Percentiles rank a stretch among this genome's conserved stretches.
These are phyloP conservation scores for Cerrena zonata DNA, from an alignment of 1,284 basidiomycete genomes.

Conservation along the genomic window DNA sequence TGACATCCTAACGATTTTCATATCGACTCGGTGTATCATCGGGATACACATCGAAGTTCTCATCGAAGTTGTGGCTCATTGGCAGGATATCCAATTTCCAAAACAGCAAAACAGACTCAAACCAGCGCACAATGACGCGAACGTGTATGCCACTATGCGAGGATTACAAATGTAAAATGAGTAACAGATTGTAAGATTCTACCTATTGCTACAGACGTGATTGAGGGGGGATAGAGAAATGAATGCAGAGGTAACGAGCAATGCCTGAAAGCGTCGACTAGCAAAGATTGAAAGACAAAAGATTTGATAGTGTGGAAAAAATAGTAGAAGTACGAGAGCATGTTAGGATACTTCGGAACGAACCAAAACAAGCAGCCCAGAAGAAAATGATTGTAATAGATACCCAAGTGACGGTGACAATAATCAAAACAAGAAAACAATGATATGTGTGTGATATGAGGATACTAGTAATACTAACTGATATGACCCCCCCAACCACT, in stretches of 20 bases:
- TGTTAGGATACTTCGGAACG: background rate
- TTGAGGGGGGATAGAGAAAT: background rate
- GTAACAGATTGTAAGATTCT: background rate
- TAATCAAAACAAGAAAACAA: background rate
- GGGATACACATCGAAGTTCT: no score
- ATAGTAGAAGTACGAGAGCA: background rate
- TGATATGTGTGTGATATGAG: background rate
- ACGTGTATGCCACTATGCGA: slow-evolving; percentile 6
- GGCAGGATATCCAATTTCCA: no score
- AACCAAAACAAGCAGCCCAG: background rate
- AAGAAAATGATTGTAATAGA: background rate
- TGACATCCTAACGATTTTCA: no score
- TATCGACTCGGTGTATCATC: no score
- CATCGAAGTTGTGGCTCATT: no score
- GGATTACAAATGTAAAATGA: background rate
- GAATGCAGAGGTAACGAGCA: background rate
- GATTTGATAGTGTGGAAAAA: no score
- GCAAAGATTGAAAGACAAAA: background rate
- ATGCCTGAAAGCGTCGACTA: background rate
- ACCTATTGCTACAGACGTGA: slow-evolving; percentile 5
- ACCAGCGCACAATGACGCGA: slow-evolving; percentile 4
- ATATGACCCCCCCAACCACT: background rate
- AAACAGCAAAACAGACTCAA: no score
- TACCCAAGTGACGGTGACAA: background rate
- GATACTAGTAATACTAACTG: background rate